Percentiles rank a stretch among this genome's conserved stretches.
phyloP scores from a whole-genome alignment of 768 basidiomycete genomes.

The Suillus discolor region DNA sequence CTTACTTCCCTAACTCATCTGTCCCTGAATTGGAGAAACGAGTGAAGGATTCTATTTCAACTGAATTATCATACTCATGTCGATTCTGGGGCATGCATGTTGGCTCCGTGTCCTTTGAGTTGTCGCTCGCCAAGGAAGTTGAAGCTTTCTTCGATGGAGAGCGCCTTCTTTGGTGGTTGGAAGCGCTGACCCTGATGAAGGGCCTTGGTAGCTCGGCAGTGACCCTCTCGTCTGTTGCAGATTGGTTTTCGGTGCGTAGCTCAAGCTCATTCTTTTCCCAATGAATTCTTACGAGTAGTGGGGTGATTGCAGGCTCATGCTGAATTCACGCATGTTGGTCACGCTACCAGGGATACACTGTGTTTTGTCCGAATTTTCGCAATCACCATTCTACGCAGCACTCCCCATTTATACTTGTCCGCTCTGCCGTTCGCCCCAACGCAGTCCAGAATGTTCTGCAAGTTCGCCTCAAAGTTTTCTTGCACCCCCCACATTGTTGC shows the following conservation, averaged over 20 bases:
- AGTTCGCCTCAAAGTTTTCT: constrained; percentile 17
- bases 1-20: constrained; percentile 25
- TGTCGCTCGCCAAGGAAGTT: constrained; percentile 14
- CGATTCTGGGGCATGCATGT: constrained; percentile 35
- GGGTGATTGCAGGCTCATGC: neutral
- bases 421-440: constrained; percentile 25
- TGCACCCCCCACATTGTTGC: neutral
- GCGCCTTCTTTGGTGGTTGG: constrained; percentile 1
- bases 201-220: neutral
- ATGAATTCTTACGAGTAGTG: neutral
- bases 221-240: neutral
- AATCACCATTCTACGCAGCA: constrained; percentile 17
- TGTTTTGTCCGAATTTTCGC: constrained; percentile 19
- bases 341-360: constrained; percentile 8
- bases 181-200: constrained; percentile 16
- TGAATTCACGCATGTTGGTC: neutral
- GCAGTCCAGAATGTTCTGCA: constrained; percentile 18
- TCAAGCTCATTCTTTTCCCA: neutral
- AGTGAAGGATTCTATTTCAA: constrained; percentile 24
- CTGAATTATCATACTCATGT: constrained; percentile 33
- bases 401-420: constrained; percentile 29
- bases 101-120: neutral
- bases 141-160: constrained; percentile 22
- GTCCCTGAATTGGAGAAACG: constrained; percentile 14
- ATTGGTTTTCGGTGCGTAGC: constrained; percentile 4